Evolutionary conservation across 1,139 yeast species (phyloP).

Genomic region (Pneumocystis murina): DNA sequence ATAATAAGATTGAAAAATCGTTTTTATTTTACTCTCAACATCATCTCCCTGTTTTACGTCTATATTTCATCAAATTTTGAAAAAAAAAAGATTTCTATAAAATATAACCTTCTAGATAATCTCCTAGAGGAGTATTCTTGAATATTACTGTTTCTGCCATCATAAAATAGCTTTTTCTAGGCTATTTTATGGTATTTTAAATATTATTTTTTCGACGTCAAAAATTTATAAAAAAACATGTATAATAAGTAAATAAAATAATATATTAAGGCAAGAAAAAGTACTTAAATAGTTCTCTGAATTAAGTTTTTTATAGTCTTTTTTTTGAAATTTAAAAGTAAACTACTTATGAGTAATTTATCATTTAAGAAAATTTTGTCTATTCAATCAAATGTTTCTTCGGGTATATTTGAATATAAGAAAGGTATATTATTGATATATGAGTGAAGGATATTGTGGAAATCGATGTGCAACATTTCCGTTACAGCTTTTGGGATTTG

Average conservation of each 20-base stretch:
- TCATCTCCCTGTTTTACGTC: not conserved
- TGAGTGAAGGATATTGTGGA: constrained; percentile 53
- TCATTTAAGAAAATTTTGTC: constrained; percentile 29
- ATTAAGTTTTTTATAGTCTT: not conserved
- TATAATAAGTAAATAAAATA: not conserved
- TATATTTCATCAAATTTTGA: not conserved
- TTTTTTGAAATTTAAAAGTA: not conserved
- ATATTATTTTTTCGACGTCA: not conserved
- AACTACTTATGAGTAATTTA: not conserved
- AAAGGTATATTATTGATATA: not conserved
- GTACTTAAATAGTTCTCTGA: not conserved
- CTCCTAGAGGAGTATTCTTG: not conserved
- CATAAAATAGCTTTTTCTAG: not conserved
- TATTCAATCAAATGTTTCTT: constrained; percentile 70
- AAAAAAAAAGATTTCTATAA: not conserved
- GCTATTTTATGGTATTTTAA: not conserved
- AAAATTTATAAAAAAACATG: not conserved
- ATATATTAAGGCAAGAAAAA: not conserved
- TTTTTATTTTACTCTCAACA: not conserved
- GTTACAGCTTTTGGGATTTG: constrained; percentile 64
- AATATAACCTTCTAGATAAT: not conserved
- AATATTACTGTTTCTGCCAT: not conserved
- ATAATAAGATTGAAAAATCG: not conserved
- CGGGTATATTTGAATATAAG: constrained; percentile 18
- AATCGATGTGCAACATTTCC: constrained; percentile 71